Conservation (phyloP, 78 protist species). For the Dictyostelium brefeldianum region DNA sequence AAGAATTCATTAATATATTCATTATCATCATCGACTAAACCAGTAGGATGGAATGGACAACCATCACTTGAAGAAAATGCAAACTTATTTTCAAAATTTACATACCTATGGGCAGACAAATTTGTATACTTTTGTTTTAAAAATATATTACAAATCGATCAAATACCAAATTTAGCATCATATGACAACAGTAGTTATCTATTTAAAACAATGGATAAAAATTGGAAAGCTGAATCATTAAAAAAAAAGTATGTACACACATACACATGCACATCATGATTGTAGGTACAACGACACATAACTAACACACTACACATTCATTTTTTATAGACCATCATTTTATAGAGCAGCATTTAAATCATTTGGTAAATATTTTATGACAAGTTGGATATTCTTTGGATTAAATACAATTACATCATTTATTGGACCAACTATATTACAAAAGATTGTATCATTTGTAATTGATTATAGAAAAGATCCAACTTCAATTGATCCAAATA, state of each 20-base stretch:
- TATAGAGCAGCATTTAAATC: constrained; percentile 28
- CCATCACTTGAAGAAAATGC: constrained; percentile 40
- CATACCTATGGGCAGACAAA: constrained; percentile 44
- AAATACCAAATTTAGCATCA: constrained; percentile 32
- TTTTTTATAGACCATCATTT: constrained; percentile 3
- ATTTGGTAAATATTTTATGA: constrained; percentile 20
- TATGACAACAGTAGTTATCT: constrained; percentile 5
- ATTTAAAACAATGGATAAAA: not conserved
- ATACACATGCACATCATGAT: not conserved
- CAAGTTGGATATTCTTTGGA: not conserved
- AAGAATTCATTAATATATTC: no score
- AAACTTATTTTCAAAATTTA: not conserved
- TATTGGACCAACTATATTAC: constrained; percentile 38
- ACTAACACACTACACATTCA: no score
- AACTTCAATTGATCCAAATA: not conserved
- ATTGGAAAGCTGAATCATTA: constrained; percentile 36
- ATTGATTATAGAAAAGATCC: not conserved
- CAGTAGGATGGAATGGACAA: constrained; percentile 21
- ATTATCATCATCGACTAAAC: no score
- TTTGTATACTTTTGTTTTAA: constrained; percentile 36
- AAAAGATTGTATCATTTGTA: constrained; percentile 17
- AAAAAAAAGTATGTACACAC: constrained; percentile 7
- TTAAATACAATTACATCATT: constrained; percentile 21
- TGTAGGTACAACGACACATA: not conserved
- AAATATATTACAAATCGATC: constrained; percentile 28